phyloP scores from a whole-genome alignment of 2,329 filamentous ascomycete genomes.

The Fusarium tanahbumbuense region DNA sequence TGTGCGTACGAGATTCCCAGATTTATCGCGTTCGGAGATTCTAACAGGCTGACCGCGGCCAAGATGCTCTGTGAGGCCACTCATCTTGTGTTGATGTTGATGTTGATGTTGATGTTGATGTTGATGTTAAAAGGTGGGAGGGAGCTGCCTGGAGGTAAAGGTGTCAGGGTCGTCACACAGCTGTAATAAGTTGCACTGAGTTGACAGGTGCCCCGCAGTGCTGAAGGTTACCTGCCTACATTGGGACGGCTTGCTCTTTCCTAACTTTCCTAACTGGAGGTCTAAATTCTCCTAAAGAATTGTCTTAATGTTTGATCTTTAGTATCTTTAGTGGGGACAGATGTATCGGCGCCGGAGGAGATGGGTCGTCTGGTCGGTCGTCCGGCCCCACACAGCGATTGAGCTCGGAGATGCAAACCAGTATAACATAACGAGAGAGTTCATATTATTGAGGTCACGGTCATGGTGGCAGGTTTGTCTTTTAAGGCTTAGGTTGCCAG shows the following conservation, averaged over 20 bases:
- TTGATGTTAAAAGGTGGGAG: not conserved
- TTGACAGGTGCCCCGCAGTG: conserved; percentile 15
- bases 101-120: conserved; percentile 10
- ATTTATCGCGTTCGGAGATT: conserved; percentile 54
- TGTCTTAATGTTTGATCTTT: not conserved
- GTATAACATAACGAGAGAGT: not conserved
- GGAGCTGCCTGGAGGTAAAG: not conserved
- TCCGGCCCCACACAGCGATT: conserved; percentile 18
- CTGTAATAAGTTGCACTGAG: not conserved
- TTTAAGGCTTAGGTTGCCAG: not conserved
- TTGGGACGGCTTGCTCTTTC: too few relatives aligned
- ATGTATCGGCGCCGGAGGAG: not conserved
- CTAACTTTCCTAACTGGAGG: not conserved
- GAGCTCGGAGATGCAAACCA: not conserved
- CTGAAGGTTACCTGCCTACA: not conserved
- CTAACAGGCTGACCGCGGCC: conserved; percentile 46
- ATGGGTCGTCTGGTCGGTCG: not conserved
- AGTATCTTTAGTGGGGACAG: conserved; percentile 7
- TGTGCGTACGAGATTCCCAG: conserved; percentile 50
- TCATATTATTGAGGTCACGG: not conserved
- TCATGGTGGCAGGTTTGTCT: not conserved
- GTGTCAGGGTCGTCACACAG: not conserved
- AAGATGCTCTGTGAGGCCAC: conserved; percentile 41
- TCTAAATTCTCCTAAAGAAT: not conserved
- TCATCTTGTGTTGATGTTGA: conserved; percentile 26